Evolutionary conservation across 345 rosid genomes (phyloP).

Genomic region (Limnanthes douglasii): DNA sequence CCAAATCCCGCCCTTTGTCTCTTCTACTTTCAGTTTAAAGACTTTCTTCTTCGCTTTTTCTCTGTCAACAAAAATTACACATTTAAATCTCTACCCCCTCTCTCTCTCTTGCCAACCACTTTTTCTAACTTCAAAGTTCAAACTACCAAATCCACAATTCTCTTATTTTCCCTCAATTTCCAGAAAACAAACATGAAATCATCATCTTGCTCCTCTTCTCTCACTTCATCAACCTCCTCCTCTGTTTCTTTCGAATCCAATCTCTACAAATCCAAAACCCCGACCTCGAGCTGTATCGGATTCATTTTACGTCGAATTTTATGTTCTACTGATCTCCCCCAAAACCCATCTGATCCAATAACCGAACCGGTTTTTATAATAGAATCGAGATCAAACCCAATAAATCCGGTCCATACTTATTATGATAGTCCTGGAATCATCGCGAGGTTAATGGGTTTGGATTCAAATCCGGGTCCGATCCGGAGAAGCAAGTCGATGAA

Average conservation of each 20-base stretch:
- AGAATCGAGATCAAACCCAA: conserved; percentile 2
- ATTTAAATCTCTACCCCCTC: no score
- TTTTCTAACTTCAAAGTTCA: no score
- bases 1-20: no score
- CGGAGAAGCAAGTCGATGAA: conserved; percentile 39
- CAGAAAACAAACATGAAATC: conserved; percentile 26
- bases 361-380: conserved; percentile 13
- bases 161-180: no score
- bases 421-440: conserved; percentile 36
- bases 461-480: conserved; percentile 17
- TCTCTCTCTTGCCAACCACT: no score
- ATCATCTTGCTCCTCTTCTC: conserved; percentile 22
- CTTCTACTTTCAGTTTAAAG: no score
- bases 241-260: conserved; percentile 12
- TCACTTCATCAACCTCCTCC: conserved; percentile 18
- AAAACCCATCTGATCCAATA: conserved; percentile 40
- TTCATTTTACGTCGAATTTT: conserved; percentile 41
- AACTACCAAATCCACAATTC: no score
- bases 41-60: no score
- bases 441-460: conserved; percentile 81
- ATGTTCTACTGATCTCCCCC: conserved; percentile 35
- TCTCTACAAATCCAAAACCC: conserved; percentile 19
- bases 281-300: conserved; percentile 25
- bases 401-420: no score
- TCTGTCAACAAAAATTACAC: no score